Conservation (phyloP, 495 filamentous ascomycete species). For the Letharia lupina region DNA sequence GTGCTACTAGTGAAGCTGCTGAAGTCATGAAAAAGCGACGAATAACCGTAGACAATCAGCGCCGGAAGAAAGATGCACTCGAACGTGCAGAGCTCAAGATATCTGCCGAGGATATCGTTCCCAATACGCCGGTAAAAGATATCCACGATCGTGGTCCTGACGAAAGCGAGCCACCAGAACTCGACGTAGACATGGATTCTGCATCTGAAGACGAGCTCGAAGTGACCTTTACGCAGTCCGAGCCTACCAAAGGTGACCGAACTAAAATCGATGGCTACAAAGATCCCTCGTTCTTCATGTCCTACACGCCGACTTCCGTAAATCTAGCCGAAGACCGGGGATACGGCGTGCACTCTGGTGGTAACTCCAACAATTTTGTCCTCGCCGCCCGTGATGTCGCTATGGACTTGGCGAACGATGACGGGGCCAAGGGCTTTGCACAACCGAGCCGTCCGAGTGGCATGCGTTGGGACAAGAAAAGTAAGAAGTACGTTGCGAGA, state of each 20-base stretch:
- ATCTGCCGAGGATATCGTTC: background rate
- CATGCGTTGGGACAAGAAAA: constrained; percentile 94
- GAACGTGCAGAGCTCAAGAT: constrained; percentile 10
- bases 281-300: constrained; percentile 91
- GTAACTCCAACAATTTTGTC: constrained; percentile 53
- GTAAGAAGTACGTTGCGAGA: constrained; percentile 83
- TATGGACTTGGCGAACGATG: constrained; percentile 85
- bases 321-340: constrained; percentile 79
- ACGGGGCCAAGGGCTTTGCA: constrained; percentile 66
- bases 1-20: constrained; percentile 52
- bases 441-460: constrained; percentile 57
- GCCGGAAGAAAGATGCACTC: constrained; percentile 33
- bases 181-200: constrained; percentile 49
- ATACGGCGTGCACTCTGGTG: constrained; percentile 78
- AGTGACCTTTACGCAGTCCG: constrained; percentile 63
- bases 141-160: constrained; percentile 19
- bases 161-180: constrained; percentile 29
- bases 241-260: constrained; percentile 23
- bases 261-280: constrained; percentile 49
- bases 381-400: constrained; percentile 70
- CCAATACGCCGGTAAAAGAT: constrained; percentile 27
- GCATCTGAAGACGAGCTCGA: constrained; percentile 72
- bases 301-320: constrained; percentile 69
- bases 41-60: constrained; percentile 40
- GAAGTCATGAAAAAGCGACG: constrained; percentile 68